Percentiles rank a stretch among this genome's conserved stretches.
Evolutionary conservation across 768 basidiomycete species (phyloP).

Genomic region (Panaeolus papilionaceus): DNA sequence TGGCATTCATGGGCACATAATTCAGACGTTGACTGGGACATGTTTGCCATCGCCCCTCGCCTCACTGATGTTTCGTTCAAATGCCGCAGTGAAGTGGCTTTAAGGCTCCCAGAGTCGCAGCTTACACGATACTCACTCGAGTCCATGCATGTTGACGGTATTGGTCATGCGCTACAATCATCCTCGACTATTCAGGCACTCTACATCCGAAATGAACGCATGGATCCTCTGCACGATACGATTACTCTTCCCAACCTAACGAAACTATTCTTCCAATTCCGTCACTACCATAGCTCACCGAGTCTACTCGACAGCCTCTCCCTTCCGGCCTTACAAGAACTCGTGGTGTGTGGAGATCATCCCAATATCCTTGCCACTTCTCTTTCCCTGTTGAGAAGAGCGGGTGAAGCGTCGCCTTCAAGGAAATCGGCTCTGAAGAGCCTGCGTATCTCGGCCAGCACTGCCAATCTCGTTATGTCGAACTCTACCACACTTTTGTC

Average conservation of each 20-base stretch:
- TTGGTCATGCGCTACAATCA: not conserved
- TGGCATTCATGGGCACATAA: slow-evolving; percentile 8
- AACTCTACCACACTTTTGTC: not conserved
- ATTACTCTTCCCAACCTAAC: not conserved
- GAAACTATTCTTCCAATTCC: not conserved
- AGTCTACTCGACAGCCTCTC: not conserved
- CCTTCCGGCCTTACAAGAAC: not conserved
- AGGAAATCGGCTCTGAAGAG: not conserved
- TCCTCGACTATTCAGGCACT: not conserved
- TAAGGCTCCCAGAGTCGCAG: not conserved
- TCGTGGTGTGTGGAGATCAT: not conserved
- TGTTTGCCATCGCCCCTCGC: not conserved
- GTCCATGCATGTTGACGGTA: not conserved
- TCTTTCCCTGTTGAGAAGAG: not conserved
- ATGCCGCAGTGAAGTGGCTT: not conserved
- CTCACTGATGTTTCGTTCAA: not conserved
- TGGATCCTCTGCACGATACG: not conserved
- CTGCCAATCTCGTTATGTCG: not conserved
- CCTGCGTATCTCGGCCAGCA: not conserved
- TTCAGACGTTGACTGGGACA: not conserved
- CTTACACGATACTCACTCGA: not conserved
- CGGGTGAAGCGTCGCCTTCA: not conserved
- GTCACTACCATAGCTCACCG: not conserved
- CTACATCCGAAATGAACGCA: not conserved
- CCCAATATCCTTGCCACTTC: not conserved